These are phyloP conservation scores for Quambalaria eucalypti DNA, from an alignment of 1,284 basidiomycete genomes.

Conservation along the genomic window DNA sequence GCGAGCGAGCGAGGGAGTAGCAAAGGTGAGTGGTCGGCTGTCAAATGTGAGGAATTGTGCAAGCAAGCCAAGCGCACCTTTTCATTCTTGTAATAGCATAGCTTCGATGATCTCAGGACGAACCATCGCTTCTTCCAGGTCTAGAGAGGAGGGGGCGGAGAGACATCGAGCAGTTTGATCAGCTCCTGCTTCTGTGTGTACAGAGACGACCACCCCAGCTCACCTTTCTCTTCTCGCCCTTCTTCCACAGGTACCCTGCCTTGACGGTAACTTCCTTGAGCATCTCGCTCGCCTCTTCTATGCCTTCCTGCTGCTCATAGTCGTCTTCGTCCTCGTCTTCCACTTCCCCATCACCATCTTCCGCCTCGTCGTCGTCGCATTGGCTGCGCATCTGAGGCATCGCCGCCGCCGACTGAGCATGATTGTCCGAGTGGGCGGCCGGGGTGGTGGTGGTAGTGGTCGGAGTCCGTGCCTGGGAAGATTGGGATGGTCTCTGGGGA, in stretches of 20 bases:
- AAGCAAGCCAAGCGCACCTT: constrained; percentile 44
- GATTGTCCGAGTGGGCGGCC: no score
- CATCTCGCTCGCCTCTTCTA: constrained; percentile 50
- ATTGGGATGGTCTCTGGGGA: no score
- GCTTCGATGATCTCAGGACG: constrained; percentile 76
- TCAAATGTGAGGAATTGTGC: no score
- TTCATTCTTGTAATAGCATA: constrained; percentile 94
- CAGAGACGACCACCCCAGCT: constrained; percentile 21
- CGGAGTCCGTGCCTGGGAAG: no score
- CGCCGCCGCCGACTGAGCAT: no score
- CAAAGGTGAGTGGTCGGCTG: background rate
- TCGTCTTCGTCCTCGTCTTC: constrained; percentile 17
- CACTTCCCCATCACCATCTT: no score
- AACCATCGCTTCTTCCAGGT: constrained; percentile 99
- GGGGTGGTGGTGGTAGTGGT: no score
- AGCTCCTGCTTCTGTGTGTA: background rate
- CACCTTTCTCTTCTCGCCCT: constrained; percentile 91
- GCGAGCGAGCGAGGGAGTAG: background rate
- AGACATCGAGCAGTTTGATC: background rate
- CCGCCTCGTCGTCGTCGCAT: constrained; percentile 10
- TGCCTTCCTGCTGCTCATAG: constrained; percentile 65
- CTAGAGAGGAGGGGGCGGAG: constrained; percentile 49
- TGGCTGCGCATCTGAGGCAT: no score
- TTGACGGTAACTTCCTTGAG: constrained; percentile 68
- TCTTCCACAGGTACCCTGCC: constrained; percentile 85